Evolutionary conservation across 108 stramenopile species (phyloP).

Genomic region (Nitzschia inconspicua): DNA sequence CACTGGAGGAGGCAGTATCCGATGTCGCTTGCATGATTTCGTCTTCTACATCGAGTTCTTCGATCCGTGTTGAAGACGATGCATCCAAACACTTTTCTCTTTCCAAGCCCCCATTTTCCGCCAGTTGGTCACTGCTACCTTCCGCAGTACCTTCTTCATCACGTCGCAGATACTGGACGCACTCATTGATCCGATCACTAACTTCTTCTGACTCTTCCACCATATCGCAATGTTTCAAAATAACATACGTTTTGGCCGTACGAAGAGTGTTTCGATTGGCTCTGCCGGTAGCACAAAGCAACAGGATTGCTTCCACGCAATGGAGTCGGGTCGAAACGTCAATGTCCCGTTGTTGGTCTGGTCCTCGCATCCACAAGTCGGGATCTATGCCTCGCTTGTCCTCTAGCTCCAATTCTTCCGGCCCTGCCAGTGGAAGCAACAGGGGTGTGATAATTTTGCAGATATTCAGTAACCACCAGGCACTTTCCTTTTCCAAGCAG

Average conservation of each 20-base stretch:
- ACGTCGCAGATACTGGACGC: constrained; percentile 82
- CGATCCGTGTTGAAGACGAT: too few relatives aligned
- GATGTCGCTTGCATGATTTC: too few relatives aligned
- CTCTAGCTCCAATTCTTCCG: constrained; percentile 80
- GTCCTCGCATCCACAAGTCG: constrained; percentile 84
- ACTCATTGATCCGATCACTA: constrained; percentile 75
- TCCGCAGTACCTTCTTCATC: constrained; percentile 84
- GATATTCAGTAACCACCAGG: constrained; percentile 83
- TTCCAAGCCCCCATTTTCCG: too few relatives aligned
- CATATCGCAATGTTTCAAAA: constrained; percentile 83
- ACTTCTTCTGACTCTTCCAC: constrained; percentile 84
- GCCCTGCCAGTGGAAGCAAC: constrained; percentile 73
- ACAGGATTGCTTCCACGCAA: constrained; percentile 67
- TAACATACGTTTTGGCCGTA: constrained; percentile 56
- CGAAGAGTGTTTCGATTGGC: constrained; percentile 62
- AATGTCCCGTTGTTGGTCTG: constrained; percentile 69
- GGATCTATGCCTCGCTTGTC: constrained; percentile 87
- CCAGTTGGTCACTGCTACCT: constrained; percentile 71
- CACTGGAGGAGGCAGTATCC: too few relatives aligned
- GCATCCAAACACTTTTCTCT: too few relatives aligned
- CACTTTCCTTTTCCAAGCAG: constrained; percentile 76
- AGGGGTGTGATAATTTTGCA: constrained; percentile 56
- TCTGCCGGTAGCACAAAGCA: constrained; percentile 72
- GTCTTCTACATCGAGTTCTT: too few relatives aligned
- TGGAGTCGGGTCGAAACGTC: constrained; percentile 54